Conservation (phyloP, 306 rosid genomes). For the Sindora glabra region DNA sequence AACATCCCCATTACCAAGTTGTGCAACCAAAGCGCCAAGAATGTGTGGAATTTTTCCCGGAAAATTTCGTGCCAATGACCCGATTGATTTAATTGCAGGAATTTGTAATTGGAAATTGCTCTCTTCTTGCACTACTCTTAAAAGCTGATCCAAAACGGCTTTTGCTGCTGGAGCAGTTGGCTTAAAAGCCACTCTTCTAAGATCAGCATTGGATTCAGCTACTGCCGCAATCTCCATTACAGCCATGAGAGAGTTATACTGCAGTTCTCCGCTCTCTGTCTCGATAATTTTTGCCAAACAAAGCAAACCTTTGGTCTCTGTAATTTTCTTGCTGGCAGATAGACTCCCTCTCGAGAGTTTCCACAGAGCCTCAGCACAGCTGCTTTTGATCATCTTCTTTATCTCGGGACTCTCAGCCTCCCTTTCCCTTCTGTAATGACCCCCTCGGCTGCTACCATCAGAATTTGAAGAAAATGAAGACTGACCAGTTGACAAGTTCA, state of each 20-base stretch:
- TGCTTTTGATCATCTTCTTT: constrained; percentile 46
- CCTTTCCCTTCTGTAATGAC: constrained; percentile 37
- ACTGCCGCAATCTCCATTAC: constrained; percentile 70
- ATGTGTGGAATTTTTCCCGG: constrained; percentile 63
- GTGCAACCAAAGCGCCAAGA: constrained; percentile 62
- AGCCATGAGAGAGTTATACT: constrained; percentile 66
- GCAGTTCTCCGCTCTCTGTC: constrained; percentile 51
- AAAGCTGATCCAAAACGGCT: constrained; percentile 70
- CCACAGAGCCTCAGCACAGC: constrained; percentile 83
- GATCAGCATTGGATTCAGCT: constrained; percentile 58
- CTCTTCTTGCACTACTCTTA: constrained; percentile 50
- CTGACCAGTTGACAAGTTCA: constrained; percentile 14
- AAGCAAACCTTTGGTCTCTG: constrained; percentile 82
- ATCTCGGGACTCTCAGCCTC: constrained; percentile 51
- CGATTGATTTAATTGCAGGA: constrained; percentile 71
- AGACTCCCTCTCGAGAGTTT: constrained; percentile 55
- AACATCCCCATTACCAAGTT: constrained; percentile 46
- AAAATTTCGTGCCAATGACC: constrained; percentile 75
- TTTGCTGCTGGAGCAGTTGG: constrained; percentile 58
- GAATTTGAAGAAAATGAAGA: constrained; percentile 23
- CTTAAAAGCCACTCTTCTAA: constrained; percentile 71
- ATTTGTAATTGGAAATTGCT: constrained; percentile 29
- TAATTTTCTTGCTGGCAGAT: constrained; percentile 47
- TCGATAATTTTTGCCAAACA: constrained; percentile 79
- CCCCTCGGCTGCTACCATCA: constrained; percentile 54